Conservation (phyloP, 2,329 filamentous ascomycete genomes). For the Phaeosphaeria sp. region DNA sequence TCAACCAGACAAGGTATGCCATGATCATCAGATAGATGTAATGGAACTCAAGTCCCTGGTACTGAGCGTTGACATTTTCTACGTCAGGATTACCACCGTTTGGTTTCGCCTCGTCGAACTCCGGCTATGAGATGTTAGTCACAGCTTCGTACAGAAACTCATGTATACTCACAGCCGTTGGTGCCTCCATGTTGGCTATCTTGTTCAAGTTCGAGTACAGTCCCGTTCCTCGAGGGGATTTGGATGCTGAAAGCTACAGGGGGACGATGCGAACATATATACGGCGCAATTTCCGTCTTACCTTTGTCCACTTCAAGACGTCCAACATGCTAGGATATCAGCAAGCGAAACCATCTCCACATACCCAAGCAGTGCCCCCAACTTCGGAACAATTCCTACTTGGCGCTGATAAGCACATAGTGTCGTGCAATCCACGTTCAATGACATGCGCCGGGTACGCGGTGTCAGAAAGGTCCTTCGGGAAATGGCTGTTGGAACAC, state of each 20-base stretch:
- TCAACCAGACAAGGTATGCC: conserved; percentile 68
- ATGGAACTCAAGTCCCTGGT: conserved; percentile 65
- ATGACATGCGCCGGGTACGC: conserved; percentile 14
- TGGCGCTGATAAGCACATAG: conserved; percentile 42
- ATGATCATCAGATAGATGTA: conserved; percentile 67
- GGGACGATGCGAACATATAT: conserved; percentile 28
- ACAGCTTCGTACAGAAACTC: neutral
- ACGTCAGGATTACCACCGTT: conserved; percentile 62
- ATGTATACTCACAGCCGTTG: conserved; percentile 20
- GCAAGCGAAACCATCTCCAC: conserved; percentile 20
- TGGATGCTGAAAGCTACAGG: conserved; percentile 10
- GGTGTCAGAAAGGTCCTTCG: conserved; percentile 12
- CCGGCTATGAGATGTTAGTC: conserved; percentile 37
- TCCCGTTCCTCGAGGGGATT: conserved; percentile 1
- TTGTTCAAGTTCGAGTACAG: neutral
- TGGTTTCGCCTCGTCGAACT: conserved; percentile 52
- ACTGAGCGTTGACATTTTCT: conserved; percentile 65
- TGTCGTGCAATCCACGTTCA: conserved; percentile 13
- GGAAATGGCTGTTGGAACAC: conserved; percentile 14
- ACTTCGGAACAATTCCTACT: conserved; percentile 22
- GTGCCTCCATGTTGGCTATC: conserved; percentile 19
- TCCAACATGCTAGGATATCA: conserved; percentile 8
- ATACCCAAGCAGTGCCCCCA: conserved; percentile 25
- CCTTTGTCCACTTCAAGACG: conserved; percentile 15
- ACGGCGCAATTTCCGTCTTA: conserved; percentile 5